phyloP scores from a whole-genome alignment of 2,329 filamentous ascomycete species.

The Diaporthe sp. region DNA sequence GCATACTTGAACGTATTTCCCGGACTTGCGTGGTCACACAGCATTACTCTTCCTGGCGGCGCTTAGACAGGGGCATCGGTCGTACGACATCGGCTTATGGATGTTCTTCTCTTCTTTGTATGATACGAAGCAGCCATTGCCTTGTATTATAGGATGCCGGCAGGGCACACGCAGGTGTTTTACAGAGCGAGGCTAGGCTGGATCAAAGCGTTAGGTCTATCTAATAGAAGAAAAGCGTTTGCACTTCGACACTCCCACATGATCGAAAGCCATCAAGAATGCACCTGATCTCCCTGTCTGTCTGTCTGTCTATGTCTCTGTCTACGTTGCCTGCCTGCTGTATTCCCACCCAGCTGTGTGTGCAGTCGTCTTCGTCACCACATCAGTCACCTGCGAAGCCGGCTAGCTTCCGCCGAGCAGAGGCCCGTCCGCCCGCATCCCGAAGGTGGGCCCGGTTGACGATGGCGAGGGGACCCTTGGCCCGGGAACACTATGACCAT shows the following conservation, averaged over 20 bases:
- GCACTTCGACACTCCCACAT: neutral
- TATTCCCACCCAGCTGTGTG: neutral
- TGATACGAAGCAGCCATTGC: conserved; percentile 3
- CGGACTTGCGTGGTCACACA: too few relatives aligned
- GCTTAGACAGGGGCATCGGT: neutral
- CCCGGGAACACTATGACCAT: neutral
- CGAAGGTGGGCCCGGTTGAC: conserved; percentile 20
- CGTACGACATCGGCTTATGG: neutral
- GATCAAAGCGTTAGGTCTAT: neutral
- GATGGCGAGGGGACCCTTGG: neutral
- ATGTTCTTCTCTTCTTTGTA: neutral
- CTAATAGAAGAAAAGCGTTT: conserved; percentile 22
- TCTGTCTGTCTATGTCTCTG: neutral
- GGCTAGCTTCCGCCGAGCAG: neutral
- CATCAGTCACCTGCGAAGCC: too few relatives aligned
- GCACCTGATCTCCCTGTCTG: neutral
- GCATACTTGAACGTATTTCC: too few relatives aligned
- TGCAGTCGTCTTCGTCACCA: neutral
- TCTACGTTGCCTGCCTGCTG: neutral
- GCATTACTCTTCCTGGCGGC: neutral
- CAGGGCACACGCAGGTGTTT: conserved; percentile 1
- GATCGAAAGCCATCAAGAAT: too few relatives aligned
- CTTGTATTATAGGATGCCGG: conserved; percentile 5
- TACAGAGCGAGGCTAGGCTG: neutral
- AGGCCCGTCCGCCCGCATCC: conserved; percentile 17